Evolutionary conservation across 176 grass and related monocot genomes (phyloP), one percentile per base, ranked within the genome.

Genomic region (Ensete ventricosum): DNA sequence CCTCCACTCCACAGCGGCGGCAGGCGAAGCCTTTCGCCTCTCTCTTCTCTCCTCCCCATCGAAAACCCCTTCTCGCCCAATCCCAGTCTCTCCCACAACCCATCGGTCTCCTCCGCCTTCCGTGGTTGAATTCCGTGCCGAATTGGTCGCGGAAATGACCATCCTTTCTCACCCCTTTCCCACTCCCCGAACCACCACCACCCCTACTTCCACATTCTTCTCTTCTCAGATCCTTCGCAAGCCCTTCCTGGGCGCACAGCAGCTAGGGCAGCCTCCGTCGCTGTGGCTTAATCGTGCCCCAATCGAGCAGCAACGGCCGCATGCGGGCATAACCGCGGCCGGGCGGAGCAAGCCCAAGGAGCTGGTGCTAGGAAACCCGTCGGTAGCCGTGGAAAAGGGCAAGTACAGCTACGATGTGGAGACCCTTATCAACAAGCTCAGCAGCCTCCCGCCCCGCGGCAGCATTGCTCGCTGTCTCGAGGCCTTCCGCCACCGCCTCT

Each of bases 371-470:
- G 78, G 78, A 34, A 80, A 53, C 34, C n/a, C 84, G 26, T 48
- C 82, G 14, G 86, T 85, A 14, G 52, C 73, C 8, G 58, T 53
- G 62, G 73, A 81, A 79, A 76, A 81, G 29, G 81, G 81, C 1
- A 84, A 83, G 78, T 80, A 71, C 80, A 80, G 82, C 21, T 98
- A 93, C 83, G 84, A 98, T 81, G 90, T 93, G 75, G 88, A 93
- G 77, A 85, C 88, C 20, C 79, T 98, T 72, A 98, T 98, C 81
- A 74, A 93, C 23, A 72, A 84, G 65, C 84, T 98, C 55, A 93
- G 94, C 80, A 92, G 89, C 79, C 90, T 98, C 53, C 90, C 94
- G 9, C 90, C 94, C 49, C 82, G 90, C 77, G 94, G 94, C 29
- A 93, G 90, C 82, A 93, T 98, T 63, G 88, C 88, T 17, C 80